A percentile compares a stretch with the other conserved stretches of the same genome.
These are phyloP conservation scores for Arxiozyma bovina DNA, from an alignment of 1,139 yeast genomes.

Conservation along the genomic window DNA sequence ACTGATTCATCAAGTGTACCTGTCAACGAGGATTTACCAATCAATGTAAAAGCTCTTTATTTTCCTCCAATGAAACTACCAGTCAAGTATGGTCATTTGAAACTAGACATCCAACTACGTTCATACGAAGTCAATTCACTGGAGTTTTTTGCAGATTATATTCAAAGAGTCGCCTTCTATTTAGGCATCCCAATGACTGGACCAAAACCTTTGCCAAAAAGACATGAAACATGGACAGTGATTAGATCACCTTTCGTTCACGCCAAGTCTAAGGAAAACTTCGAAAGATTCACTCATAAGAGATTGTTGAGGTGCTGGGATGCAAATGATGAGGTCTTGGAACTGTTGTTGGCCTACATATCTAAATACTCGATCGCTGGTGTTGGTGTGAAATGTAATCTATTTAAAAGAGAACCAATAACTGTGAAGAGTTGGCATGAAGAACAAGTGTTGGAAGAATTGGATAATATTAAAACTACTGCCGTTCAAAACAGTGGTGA, in stretches of 20 bases:
- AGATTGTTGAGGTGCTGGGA: constrained; percentile 71
- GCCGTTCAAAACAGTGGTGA: too few relatives aligned
- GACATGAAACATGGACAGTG: constrained; percentile 87
- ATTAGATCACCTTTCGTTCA: constrained; percentile 89
- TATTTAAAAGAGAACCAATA: constrained; percentile 49
- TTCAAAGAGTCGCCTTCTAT: constrained; percentile 82
- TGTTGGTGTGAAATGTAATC: constrained; percentile 70
- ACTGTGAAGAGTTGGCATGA: constrained; percentile 6
- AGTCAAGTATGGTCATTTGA: constrained; percentile 59
- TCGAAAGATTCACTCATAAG: constrained; percentile 77
- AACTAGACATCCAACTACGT: constrained; percentile 62
- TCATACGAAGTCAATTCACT: constrained; percentile 65
- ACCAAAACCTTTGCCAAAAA: constrained; percentile 56
- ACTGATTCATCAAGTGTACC: background rate
- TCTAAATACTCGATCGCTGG: constrained; percentile 73
- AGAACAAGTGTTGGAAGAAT: background rate
- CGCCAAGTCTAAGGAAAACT: constrained; percentile 91
- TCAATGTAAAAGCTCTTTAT: constrained; percentile 74
- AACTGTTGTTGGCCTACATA: constrained; percentile 71
- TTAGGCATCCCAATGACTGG: constrained; percentile 77
- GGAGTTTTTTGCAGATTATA: constrained; percentile 75
- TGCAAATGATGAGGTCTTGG: constrained; percentile 76
- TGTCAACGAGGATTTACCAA: constrained; percentile 39
- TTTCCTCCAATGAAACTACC: constrained; percentile 71
- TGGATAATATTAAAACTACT: background rate